These are phyloP conservation scores for Benincasa hispida DNA, from an alignment of 306 rosid species.

Conservation along the genomic window DNA sequence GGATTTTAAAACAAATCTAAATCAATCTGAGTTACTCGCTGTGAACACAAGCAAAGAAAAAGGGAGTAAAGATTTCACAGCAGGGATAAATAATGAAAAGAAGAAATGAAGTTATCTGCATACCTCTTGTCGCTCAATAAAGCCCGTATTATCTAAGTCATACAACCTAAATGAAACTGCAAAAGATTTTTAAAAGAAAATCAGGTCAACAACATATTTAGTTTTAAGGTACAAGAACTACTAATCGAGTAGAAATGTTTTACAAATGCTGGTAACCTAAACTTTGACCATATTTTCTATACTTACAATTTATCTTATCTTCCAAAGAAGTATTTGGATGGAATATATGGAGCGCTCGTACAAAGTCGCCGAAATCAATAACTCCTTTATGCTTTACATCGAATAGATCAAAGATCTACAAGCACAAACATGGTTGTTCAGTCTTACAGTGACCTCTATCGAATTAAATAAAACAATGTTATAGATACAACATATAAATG, in stretches of 20 bases:
- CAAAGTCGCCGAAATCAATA: slow-evolving; percentile 13
- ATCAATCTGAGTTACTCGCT: background rate
- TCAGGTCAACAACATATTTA: background rate
- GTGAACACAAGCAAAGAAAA: background rate
- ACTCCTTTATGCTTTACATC: slow-evolving; percentile 9
- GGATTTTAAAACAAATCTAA: background rate
- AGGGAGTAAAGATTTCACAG: background rate
- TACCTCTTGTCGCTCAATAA: slow-evolving; percentile 81
- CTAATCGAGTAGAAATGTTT: background rate
- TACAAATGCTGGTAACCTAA: background rate
- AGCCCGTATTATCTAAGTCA: slow-evolving; percentile 65
- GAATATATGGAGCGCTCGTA: slow-evolving; percentile 4
- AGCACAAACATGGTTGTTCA: background rate
- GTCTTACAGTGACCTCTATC: background rate
- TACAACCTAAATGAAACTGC: slow-evolving; percentile 85
- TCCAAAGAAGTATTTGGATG: slow-evolving; percentile 8
- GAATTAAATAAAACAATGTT: background rate
- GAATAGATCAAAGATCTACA: slow-evolving; percentile 15
- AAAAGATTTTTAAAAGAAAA: background rate
- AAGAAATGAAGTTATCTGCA: slow-evolving; percentile 7
- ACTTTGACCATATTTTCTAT: background rate
- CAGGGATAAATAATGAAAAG: background rate
- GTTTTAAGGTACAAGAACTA: background rate
- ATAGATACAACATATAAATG: background rate
- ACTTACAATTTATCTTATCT: slow-evolving; percentile 9